Evolutionary conservation across 2,329 filamentous ascomycete species (phyloP), one percentile per base, ranked within the genome.

Genomic region (Phaeosphaeria sp.): DNA sequence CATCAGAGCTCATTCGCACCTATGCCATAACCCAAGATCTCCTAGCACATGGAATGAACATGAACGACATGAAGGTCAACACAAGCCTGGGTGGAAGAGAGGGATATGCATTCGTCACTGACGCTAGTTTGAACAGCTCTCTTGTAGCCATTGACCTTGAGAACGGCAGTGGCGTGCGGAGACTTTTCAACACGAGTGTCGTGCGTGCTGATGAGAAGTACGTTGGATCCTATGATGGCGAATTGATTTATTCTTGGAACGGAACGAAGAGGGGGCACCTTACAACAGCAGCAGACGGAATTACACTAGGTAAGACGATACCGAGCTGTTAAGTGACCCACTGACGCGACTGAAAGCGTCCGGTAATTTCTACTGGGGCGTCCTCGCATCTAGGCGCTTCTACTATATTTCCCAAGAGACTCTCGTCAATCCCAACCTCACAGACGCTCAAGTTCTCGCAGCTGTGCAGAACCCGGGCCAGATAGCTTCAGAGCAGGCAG

Each of bases 1-100:
- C 68, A 7, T 67, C 49, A 47, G 65, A 70, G 46, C 65, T 71
- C n/a, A 57, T 80, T 20, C 65, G 69, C 3, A 79, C 77, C 5
- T 80, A 79, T 50, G 47, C 72, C 4, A 75, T 80, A 39, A 77
- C 78, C 4, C 57, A 72, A n/a, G 52, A 62, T 2, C 56, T 79
- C 9, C 63, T 76, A 17, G 68, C 72, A 20, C 64, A 78, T 45
- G 65, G 67, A 25, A 76, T 74, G 56, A 80, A 80, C 36, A 68
- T 75, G 57, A 81, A 81, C 50, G 79, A 81, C 56, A 63, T 81
- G 40, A 73, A 78, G 18, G 74, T 81, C 66, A 81, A 81, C 61
- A 79, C 78, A 49, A 79, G 77, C 1, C 69, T 79, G 17, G 78
- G 78, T 7, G 68, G 62, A 39, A 46, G 69, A 3, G 67, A 66